Percentiles rank a stretch among this genome's conserved stretches.
Conservation (phyloP, 2,329 filamentous ascomycete genomes). For the Kalaharituber pfeilii region DNA sequence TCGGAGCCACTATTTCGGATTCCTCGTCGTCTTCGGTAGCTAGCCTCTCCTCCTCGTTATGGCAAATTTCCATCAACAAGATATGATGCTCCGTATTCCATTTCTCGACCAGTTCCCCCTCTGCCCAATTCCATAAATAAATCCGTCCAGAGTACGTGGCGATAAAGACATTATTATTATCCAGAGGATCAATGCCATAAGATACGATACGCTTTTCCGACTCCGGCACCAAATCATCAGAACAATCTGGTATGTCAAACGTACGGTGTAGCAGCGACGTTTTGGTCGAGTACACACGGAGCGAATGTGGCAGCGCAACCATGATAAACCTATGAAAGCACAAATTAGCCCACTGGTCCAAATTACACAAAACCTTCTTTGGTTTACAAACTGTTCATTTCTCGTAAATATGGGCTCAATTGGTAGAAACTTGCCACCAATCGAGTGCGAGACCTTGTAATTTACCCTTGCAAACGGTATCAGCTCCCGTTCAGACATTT, state of each 20-base stretch:
- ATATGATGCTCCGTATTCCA: conserved; percentile 26
- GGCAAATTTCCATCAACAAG: background rate
- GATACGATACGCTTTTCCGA: conserved; percentile 30
- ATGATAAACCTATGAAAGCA: conserved; percentile 46
- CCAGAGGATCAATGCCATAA: conserved; percentile 35
- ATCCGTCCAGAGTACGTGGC: conserved; percentile 36
- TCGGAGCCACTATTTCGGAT: background rate
- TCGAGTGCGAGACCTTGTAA: background rate
- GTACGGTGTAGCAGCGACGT: conserved; percentile 66
- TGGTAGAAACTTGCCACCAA: conserved; percentile 43
- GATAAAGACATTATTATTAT: conserved; percentile 38
- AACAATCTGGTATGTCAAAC: conserved; percentile 37
- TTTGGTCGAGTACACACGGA: conserved; percentile 64
- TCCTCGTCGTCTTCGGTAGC: background rate
- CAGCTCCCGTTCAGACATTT: background rate
- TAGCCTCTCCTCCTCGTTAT: background rate
- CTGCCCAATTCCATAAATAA: conserved; percentile 42
- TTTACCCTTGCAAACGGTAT: background rate
- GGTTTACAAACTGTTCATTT: conserved; percentile 33
- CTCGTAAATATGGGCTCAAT: conserved; percentile 45
- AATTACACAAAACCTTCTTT: background rate
- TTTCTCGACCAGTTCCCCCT: conserved; percentile 29
- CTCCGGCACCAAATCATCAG: conserved; percentile 3
- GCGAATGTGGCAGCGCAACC: conserved; percentile 52
- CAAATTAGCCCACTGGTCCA: background rate